Evolutionary conservation across 1,284 basidiomycete genomes (phyloP).

Genomic region (Leccinum cinnamomeum): DNA sequence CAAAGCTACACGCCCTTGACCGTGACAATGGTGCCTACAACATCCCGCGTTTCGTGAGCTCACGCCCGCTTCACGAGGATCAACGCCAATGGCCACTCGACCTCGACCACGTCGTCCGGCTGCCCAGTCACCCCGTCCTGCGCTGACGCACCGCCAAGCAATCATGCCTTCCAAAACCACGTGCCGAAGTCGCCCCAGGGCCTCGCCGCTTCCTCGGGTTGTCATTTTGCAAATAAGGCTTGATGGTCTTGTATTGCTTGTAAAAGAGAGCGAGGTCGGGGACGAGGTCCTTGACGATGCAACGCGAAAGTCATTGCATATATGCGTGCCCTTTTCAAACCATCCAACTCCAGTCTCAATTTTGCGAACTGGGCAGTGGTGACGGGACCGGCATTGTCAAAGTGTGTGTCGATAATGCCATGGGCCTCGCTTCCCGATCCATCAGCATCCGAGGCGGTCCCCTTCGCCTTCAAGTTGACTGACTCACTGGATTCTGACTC

Average conservation of each 20-base stretch:
- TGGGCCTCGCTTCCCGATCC: conserved; percentile 18
- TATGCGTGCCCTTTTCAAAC: conserved; percentile 48
- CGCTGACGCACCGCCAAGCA: conserved; percentile 44
- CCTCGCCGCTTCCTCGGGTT: conserved; percentile 59
- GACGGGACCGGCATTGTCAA: conserved; percentile 32
- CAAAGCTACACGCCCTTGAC: background rate
- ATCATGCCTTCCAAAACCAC: conserved; percentile 51
- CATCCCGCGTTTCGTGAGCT: background rate
- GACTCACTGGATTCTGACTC: conserved; percentile 35
- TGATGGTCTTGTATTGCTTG: conserved; percentile 99
- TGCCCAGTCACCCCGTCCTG: conserved; percentile 36
- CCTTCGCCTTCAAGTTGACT: conserved; percentile 57
- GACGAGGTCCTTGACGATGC: conserved; percentile 96
- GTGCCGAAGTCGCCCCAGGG: conserved; percentile 62
- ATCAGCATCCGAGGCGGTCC: conserved; percentile 29
- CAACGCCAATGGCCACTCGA: conserved; percentile 78
- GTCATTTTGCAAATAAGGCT: conserved; percentile 93
- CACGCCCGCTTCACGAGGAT: conserved; percentile 50
- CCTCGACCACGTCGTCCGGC: conserved; percentile 49
- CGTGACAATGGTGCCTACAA: background rate
- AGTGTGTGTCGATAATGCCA: conserved; percentile 19
- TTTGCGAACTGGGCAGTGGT: conserved; percentile 36
- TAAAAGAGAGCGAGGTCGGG: conserved; percentile 90
- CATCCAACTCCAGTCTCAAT: conserved; percentile 43
- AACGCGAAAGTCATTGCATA: background rate